Evolutionary conservation across 78 protist species (phyloP).

Genomic region (Dictyostelium firmibasis): DNA sequence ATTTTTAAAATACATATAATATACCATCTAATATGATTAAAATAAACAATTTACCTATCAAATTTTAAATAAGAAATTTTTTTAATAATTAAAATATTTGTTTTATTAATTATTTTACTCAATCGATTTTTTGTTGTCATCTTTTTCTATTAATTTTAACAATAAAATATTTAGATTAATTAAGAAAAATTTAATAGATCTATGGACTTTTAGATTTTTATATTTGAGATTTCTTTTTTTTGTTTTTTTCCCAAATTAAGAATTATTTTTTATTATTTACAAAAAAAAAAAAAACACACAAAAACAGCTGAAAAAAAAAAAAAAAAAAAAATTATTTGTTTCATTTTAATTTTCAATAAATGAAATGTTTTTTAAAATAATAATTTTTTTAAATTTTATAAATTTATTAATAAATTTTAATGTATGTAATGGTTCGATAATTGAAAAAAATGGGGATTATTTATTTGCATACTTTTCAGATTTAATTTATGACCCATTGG

Average conservation of each 20-base stretch:
- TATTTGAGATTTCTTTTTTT: too few relatives aligned
- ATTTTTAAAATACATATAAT: not conserved
- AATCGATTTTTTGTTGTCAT: too few relatives aligned
- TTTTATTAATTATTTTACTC: too few relatives aligned
- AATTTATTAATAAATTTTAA: not conserved
- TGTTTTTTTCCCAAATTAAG: not conserved
- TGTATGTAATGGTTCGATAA: not conserved
- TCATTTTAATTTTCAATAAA: not conserved
- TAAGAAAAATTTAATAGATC: too few relatives aligned
- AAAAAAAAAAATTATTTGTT: not conserved
- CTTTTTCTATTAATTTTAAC: too few relatives aligned
- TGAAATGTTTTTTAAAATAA: not conserved
- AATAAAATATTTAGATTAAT: too few relatives aligned
- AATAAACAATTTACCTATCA: too few relatives aligned
- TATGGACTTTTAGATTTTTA: too few relatives aligned
- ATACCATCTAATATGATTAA: not conserved
- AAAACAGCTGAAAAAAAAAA: not conserved
- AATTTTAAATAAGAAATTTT: too few relatives aligned
- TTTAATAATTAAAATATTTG: too few relatives aligned
- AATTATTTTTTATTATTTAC: too few relatives aligned
- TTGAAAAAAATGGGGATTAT: constrained; percentile 16
- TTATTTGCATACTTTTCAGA: constrained; percentile 11
- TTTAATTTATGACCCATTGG: not conserved
- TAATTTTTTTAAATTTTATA: not conserved
- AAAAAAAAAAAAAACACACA: not conserved